Percentiles rank a stretch among this genome's conserved stretches.
Evolutionary conservation across 352 stramenopile species (phyloP).

Genomic region (Pythium chondricola): DNA sequence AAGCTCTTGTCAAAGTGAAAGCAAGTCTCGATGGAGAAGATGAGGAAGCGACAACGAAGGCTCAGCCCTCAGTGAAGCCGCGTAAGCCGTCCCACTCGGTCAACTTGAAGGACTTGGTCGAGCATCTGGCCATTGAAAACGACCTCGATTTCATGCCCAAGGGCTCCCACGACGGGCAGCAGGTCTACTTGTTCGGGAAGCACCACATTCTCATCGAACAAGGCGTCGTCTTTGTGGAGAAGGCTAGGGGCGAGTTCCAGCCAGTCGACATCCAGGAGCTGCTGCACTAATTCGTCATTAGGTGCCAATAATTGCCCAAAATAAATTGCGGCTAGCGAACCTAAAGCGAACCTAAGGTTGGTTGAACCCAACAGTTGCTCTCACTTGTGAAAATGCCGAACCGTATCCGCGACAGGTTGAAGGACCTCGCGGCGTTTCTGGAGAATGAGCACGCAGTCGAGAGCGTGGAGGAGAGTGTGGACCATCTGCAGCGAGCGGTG

Average conservation of each 20-base stretch:
- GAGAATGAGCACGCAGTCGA: slow-evolving; percentile 50
- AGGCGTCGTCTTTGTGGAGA: slow-evolving; percentile 71
- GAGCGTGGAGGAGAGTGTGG: slow-evolving; percentile 57
- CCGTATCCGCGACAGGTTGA: slow-evolving; percentile 43
- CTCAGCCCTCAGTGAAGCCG: slow-evolving; percentile 11
- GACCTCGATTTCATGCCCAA: slow-evolving; percentile 82
- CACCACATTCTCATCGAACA: slow-evolving; percentile 83
- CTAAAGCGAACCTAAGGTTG: slow-evolving; percentile 12
- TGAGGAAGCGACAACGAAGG: neutral
- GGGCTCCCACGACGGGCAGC: slow-evolving; percentile 67
- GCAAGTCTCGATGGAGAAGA: slow-evolving; percentile 12
- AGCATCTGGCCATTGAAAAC: slow-evolving; percentile 70
- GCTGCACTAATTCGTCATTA: slow-evolving; percentile 20
- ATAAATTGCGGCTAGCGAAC: neutral
- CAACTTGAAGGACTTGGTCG: slow-evolving; percentile 76
- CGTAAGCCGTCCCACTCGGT: slow-evolving; percentile 38
- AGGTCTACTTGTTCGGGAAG: slow-evolving; percentile 74
- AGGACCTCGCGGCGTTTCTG: slow-evolving; percentile 57
- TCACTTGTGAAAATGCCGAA: slow-evolving; percentile 16
- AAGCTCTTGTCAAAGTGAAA: slow-evolving; percentile 55
- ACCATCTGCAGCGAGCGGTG: slow-evolving; percentile 41
- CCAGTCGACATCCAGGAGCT: slow-evolving; percentile 75
- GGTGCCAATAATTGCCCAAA: slow-evolving; percentile 2
- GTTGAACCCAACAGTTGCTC: slow-evolving; percentile 17
- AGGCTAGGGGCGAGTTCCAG: slow-evolving; percentile 55